Evolutionary conservation across 306 rosid species (phyloP).

Genomic region (Rosa rugosa): DNA sequence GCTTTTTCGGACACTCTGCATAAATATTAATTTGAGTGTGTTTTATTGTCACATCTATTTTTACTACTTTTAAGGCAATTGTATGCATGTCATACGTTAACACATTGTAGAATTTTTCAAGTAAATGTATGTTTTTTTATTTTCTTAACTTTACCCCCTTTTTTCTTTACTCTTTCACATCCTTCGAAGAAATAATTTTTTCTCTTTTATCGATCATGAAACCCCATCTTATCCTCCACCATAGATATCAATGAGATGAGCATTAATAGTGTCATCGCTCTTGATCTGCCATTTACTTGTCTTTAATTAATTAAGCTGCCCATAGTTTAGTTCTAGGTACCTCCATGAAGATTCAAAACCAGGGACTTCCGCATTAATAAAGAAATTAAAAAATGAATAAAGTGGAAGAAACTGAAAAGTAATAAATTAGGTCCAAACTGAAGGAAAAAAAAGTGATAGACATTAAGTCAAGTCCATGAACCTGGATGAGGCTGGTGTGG

Average conservation of each 20-base stretch:
- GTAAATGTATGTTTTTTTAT: no score
- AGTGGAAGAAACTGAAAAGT: neutral
- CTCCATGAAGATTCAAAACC: constrained; percentile 11
- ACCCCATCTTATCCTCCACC: neutral
- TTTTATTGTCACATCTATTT: no score
- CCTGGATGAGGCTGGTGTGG: no score
- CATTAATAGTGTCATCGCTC: neutral
- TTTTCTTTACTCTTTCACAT: no score
- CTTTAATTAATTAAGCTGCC: neutral
- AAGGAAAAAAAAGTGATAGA: neutral
- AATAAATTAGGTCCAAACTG: neutral
- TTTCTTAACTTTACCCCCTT: no score
- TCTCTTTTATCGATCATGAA: neutral
- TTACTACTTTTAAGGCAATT: no score
- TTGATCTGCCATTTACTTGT: neutral
- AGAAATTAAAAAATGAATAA: neutral
- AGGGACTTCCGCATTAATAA: neutral
- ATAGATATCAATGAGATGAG: neutral
- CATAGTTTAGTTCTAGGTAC: neutral
- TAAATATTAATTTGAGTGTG: no score
- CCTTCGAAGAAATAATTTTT: no score
- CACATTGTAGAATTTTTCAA: no score
- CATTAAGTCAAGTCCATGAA: constrained; percentile 11
- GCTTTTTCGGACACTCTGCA: no score
- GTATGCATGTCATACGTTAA: no score